Evolutionary conservation across 768 basidiomycete species (phyloP).

Genomic region (Russula foetens): DNA sequence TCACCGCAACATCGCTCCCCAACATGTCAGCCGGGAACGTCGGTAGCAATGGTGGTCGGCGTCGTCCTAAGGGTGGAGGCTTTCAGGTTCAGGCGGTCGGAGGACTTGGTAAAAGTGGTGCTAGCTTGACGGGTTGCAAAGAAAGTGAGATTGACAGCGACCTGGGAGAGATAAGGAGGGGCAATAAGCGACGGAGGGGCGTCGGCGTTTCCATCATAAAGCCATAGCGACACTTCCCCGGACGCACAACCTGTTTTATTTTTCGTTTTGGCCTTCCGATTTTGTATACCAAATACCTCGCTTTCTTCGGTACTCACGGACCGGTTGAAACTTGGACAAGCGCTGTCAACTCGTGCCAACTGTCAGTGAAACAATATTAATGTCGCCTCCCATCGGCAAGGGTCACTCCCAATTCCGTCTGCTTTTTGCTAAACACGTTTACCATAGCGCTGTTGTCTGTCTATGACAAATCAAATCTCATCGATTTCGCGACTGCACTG

Average conservation of each 20-base stretch:
- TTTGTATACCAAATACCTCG: too few relatives aligned
- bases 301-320: too few relatives aligned
- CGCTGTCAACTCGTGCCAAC: too few relatives aligned
- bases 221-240: conserved; percentile 7
- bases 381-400: conserved; percentile 31
- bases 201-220: conserved; percentile 25
- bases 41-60: conserved; percentile 28
- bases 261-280: not conserved
- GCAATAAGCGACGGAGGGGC: conserved; percentile 53
- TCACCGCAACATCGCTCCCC: conserved; percentile 46
- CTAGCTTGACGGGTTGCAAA: conserved; percentile 46
- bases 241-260: too few relatives aligned
- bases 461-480: conserved; percentile 87
- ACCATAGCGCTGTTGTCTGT: conserved; percentile 80
- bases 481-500: conserved; percentile 86
- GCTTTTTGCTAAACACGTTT: not conserved
- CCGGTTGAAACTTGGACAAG: too few relatives aligned
- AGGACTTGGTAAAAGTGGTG: conserved; percentile 67
- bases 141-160: conserved; percentile 70
- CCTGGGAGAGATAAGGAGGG: conserved; percentile 69
- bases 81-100: conserved; percentile 53
- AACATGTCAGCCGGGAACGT: conserved; percentile 21
- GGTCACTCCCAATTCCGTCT: conserved; percentile 1
- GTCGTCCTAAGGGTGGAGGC: conserved; percentile 33
- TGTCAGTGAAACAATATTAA: too few relatives aligned